phyloP scores from a whole-genome alignment of 2,329 filamentous ascomycete genomes.

The Colletotrichum falcatum region DNA sequence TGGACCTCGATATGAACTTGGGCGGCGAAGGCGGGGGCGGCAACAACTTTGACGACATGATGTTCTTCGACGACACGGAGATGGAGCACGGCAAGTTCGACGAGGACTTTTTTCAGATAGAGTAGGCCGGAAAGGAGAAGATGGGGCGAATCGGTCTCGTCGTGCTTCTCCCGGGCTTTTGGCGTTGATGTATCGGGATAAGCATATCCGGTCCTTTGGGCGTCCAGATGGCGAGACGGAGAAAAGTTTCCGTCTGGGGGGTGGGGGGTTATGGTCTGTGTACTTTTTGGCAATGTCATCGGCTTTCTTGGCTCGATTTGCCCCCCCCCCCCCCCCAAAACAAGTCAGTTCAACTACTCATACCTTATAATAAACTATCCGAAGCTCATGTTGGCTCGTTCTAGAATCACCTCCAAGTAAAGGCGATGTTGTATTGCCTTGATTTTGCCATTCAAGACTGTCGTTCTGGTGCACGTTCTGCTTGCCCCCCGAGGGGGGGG shows the following conservation, averaged over 20 bases:
- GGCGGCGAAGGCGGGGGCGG: conserved; percentile 51
- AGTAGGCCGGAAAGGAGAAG: background rate
- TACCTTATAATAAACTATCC: background rate
- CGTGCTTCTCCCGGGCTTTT: conserved; percentile 1
- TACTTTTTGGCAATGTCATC: background rate
- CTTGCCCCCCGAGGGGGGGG: background rate
- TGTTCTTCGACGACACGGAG: conserved; percentile 57
- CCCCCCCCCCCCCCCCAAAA: too few relatives aligned
- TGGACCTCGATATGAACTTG: conserved; percentile 55
- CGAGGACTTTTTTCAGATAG: conserved; percentile 58
- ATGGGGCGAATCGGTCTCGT: background rate
- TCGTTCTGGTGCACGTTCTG: background rate
- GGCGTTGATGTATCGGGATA: background rate
- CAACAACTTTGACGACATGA: conserved; percentile 65
- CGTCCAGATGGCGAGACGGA: background rate
- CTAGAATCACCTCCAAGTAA: background rate
- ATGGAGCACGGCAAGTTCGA: conserved; percentile 62
- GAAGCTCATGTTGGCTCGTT: background rate
- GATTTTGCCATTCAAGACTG: background rate
- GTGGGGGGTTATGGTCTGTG: too few relatives aligned
- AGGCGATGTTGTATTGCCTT: background rate
- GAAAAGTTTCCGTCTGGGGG: background rate
- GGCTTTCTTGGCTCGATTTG: background rate
- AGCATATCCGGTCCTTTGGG: background rate
- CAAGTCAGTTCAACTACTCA: background rate